Conservation (phyloP, 1,139 yeast species). For the Meyerozyma elateridarum region DNA sequence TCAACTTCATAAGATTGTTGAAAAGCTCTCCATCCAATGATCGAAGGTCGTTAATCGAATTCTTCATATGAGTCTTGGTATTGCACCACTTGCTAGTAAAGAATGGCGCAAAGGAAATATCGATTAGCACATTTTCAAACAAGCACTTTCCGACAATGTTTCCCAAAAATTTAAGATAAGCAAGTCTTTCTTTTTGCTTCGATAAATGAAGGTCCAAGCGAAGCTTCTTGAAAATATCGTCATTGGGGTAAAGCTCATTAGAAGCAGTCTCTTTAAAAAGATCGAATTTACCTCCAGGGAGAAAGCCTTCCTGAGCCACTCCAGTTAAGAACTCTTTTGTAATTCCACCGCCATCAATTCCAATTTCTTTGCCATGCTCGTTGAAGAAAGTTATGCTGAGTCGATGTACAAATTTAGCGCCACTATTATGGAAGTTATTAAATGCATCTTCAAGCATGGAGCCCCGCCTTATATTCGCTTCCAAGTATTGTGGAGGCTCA, state of each 20-base stretch:
- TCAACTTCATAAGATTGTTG: slow-evolving; percentile 56
- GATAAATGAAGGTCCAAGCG: slow-evolving; percentile 21
- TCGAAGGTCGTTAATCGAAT: slow-evolving; percentile 73
- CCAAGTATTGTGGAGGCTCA: slow-evolving; percentile 18
- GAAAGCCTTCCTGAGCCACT: slow-evolving; percentile 66
- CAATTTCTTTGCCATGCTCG: slow-evolving; percentile 76
- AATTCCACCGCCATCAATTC: slow-evolving; percentile 96
- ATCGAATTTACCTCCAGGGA: slow-evolving; percentile 35
- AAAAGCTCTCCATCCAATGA: slow-evolving; percentile 69
- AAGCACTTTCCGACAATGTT: slow-evolving; percentile 83
- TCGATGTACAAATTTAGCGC: slow-evolving; percentile 49
- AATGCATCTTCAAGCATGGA: slow-evolving; percentile 71
- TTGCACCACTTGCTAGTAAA: slow-evolving; percentile 70
- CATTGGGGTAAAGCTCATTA: slow-evolving; percentile 71
- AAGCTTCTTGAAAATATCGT: slow-evolving; percentile 42
- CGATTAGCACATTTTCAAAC: slow-evolving; percentile 79
- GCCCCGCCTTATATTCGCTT: slow-evolving; percentile 65
- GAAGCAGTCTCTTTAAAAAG: slow-evolving; percentile 43
- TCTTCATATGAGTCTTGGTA: slow-evolving; percentile 31
- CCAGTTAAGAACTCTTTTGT: slow-evolving; percentile 86
- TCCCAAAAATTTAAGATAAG: slow-evolving; percentile 63
- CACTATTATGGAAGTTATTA: slow-evolving; percentile 42
- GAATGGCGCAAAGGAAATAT: slow-evolving; percentile 81
- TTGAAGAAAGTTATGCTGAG: slow-evolving; percentile 66
- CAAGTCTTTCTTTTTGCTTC: slow-evolving; percentile 29